Percentiles rank a stretch among this genome's conserved stretches.
phyloP scores from a whole-genome alignment of 2,329 filamentous ascomycete genomes.

The Colletotrichum paranaense region DNA sequence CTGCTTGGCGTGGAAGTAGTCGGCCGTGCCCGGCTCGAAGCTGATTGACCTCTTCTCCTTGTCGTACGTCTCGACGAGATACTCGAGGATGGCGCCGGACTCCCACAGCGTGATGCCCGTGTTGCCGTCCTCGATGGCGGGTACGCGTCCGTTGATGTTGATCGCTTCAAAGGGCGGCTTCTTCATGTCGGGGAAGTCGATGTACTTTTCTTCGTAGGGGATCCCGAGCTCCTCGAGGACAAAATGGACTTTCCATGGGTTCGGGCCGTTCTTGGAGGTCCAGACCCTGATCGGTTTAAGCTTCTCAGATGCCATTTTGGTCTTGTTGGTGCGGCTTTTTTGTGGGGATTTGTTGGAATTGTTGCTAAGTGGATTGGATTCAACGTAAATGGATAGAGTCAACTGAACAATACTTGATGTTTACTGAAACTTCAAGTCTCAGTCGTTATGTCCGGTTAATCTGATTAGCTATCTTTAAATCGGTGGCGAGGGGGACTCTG shows the following conservation, averaged over 20 bases:
- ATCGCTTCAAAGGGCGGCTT: slow-evolving; percentile 40
- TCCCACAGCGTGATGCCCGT: slow-evolving; percentile 42
- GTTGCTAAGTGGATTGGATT: not conserved
- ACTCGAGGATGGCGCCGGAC: slow-evolving; percentile 44
- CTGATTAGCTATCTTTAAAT: not conserved
- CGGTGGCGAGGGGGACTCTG: not conserved
- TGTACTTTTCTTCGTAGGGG: slow-evolving; percentile 42
- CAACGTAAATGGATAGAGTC: not conserved
- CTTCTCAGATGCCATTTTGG: not conserved
- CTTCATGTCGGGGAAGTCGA: slow-evolving; percentile 40
- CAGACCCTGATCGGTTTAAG: not conserved
- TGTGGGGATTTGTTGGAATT: not conserved
- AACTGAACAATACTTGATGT: no score
- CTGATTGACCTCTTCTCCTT: slow-evolving; percentile 37
- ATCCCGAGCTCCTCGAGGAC: slow-evolving; percentile 49
- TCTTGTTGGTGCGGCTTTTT: not conserved
- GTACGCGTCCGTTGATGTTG: slow-evolving; percentile 48
- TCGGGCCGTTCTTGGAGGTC: slow-evolving; percentile 38
- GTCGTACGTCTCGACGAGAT: slow-evolving; percentile 44
- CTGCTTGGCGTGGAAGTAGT: slow-evolving; percentile 40
- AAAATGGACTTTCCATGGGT: slow-evolving; percentile 46
- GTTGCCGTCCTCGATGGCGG: slow-evolving; percentile 48
- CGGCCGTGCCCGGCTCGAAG: not conserved
- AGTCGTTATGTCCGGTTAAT: not conserved
- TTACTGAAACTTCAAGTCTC: no score